Percentiles rank a stretch among this genome's conserved stretches.
Evolutionary conservation across 129 eudicot genomes (phyloP).

Genomic region (Gnaphalium uliginosum): DNA sequence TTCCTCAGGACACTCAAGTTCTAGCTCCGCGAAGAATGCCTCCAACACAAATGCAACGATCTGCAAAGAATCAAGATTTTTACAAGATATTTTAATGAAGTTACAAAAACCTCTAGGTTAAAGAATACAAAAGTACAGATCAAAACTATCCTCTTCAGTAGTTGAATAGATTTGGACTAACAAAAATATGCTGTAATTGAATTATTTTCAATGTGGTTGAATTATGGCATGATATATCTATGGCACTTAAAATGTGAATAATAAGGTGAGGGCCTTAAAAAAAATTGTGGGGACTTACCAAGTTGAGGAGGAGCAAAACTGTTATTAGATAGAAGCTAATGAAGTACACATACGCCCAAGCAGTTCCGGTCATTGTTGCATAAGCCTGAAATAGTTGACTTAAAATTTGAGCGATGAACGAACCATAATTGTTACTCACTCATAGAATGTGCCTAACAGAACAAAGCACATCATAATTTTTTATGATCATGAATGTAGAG

Average conservation of each 20-base stretch:
- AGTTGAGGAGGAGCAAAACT: conserved; percentile 48
- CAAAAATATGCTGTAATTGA: background rate
- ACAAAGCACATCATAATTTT: background rate
- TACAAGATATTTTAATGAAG: background rate
- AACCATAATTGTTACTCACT: background rate
- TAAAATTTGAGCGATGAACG: conserved; percentile 1
- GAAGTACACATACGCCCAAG: conserved; percentile 72
- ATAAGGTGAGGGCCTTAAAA: background rate
- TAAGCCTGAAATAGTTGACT: conserved; percentile 58
- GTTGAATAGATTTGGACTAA: background rate
- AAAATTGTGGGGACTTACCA: conserved; percentile 53
- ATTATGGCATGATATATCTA: conserved; percentile 3
- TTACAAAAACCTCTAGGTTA: background rate
- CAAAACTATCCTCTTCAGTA: background rate
- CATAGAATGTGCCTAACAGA: conserved; percentile 2
- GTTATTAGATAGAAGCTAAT: conserved; percentile 89
- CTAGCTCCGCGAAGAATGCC: conserved; percentile 95
- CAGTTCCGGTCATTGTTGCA: conserved; percentile 64
- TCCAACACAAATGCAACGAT: conserved; percentile 96
- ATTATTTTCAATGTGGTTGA: background rate
- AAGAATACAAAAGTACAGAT: background rate
- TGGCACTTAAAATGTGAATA: conserved; percentile 4
- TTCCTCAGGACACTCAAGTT: conserved; percentile 61
- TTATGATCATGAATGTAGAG: background rate
- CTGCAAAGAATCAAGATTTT: conserved; percentile 41